Evolutionary conservation across 2,329 filamentous ascomycete species (phyloP), one percentile per base, ranked within the genome.

Genomic region (Cercospora sp.): DNA sequence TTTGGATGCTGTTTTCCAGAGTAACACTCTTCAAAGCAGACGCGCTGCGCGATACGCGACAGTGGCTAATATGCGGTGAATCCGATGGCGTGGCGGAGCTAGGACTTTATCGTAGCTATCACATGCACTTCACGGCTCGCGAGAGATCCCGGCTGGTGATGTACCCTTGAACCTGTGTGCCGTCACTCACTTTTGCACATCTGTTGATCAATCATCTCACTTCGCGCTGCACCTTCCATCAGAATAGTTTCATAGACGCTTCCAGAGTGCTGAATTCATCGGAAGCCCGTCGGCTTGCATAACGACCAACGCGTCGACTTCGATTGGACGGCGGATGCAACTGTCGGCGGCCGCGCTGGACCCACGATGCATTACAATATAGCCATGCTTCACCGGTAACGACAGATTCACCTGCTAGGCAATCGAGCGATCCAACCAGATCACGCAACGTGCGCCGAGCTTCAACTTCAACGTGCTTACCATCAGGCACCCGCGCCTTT

Each of bases 311-410:
- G 55, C 30, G 30, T 0, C 55, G 55, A 59, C 31, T 36, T 59
- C 16, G 18, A 36, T 59, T 59, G 28, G 30, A 36, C 55, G 18
- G 28, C 55, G 55, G 55, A 59, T 18, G 30, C 28, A 59, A 28
- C 31, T 12, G 53, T 36, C 23, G 10, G 12, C 60, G 63, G 53
- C 63, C 31, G 48, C 31, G 33, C 33, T 33, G 28, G 58, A 61
- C 3, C 31, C 57, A 65, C 57, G 20, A 65, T 65, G 64, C 57
- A 26, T 58, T 45, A 61, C 59, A 18, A 60, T 65, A 61, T 57
- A 61, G 64, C 64, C 42, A 61, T 60, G 57, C 42, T 65, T 65
- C 64, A 65, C 57, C 57, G 64, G 57, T 65, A 65, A 60, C 64
- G 58, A 61, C 26, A 26, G 48, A 55, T 23, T 51, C 20, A 23